Percentiles rank a stretch among this genome's conserved stretches.
phyloP scores from a whole-genome alignment of 371 early-diverging fungal species.

The Mucor saturninus region DNA sequence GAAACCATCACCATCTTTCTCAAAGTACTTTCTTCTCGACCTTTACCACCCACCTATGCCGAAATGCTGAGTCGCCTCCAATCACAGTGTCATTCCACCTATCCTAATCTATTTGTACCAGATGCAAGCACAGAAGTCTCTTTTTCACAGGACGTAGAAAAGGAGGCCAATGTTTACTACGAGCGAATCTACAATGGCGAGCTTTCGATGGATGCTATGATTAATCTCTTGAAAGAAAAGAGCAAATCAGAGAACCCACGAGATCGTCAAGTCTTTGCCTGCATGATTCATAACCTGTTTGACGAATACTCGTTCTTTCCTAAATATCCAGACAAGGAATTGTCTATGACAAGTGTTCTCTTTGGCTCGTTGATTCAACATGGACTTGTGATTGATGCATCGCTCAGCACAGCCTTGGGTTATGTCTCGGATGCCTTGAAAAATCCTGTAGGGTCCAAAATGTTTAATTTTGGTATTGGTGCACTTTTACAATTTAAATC shows the following conservation, averaged over 20 bases:
- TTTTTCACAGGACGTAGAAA: conserved; percentile 64
- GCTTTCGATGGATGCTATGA: conserved; percentile 69
- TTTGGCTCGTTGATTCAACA: conserved; percentile 90
- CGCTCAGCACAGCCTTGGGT: conserved; percentile 79
- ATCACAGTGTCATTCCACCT: conserved; percentile 61
- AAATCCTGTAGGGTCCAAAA: conserved; percentile 74
- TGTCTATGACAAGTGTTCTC: conserved; percentile 82
- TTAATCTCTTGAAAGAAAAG: conserved; percentile 72
- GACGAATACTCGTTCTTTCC: conserved; percentile 95
- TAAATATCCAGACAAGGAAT: conserved; percentile 92
- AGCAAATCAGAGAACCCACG: conserved; percentile 66
- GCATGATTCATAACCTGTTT: conserved; percentile 85
- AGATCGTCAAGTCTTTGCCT: conserved; percentile 78
- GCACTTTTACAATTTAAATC: conserved; percentile 83
- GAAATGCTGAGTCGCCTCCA: conserved; percentile 67
- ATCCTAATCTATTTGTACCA: conserved; percentile 57
- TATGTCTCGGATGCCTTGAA: conserved; percentile 85
- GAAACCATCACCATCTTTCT: conserved; percentile 74
- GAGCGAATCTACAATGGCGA: conserved; percentile 79
- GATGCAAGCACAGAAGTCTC: conserved; percentile 40
- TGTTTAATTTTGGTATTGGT: conserved; percentile 89
- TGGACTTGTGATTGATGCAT: conserved; percentile 75
- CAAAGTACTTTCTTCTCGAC: conserved; percentile 53
- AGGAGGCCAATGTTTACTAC: conserved; percentile 77
- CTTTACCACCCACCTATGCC: conserved; percentile 64